Conservation (phyloP, 2,329 filamentous ascomycete genomes). For the Epichloe amarillans region DNA sequence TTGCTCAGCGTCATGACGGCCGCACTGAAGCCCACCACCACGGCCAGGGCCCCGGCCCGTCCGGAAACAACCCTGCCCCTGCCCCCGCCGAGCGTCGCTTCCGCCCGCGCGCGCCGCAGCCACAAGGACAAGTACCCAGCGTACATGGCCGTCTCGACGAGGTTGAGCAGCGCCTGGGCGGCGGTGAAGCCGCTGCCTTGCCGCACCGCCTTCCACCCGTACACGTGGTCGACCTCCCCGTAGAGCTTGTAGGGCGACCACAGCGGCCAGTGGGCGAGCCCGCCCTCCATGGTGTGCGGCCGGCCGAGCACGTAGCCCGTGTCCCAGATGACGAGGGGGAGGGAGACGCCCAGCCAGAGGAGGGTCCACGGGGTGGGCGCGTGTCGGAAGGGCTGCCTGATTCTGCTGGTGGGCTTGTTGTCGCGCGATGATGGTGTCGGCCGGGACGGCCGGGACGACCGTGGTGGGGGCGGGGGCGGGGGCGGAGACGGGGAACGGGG, state of each 20-base stretch:
- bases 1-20: constrained; percentile 49
- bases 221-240: constrained; percentile 65
- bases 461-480: too few species aligned
- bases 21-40: constrained; percentile 37
- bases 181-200: constrained; percentile 60
- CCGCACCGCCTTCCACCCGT: constrained; percentile 62
- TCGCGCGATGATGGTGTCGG: too few species aligned
- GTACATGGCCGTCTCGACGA: constrained; percentile 55
- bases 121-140: constrained; percentile 43
- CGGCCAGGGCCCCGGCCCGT: constrained; percentile 28
- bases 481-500: constrained; percentile 9
- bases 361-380: constrained; percentile 34
- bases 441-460: too few species aligned
- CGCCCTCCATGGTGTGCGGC: constrained; percentile 71
- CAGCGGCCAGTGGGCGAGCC: constrained; percentile 55
- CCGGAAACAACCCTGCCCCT: constrained; percentile 25
- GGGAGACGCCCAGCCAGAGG: constrained; percentile 59
- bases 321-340: constrained; percentile 76
- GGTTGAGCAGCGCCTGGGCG: constrained; percentile 59
- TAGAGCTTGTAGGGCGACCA: constrained; percentile 73
- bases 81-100: neutral
- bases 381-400: constrained; percentile 19
- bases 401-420: too few species aligned
- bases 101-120: constrained; percentile 17
- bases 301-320: constrained; percentile 65